Conservation (phyloP, 805 yeast genomes). For the Lipomyces chichibuensis region DNA sequence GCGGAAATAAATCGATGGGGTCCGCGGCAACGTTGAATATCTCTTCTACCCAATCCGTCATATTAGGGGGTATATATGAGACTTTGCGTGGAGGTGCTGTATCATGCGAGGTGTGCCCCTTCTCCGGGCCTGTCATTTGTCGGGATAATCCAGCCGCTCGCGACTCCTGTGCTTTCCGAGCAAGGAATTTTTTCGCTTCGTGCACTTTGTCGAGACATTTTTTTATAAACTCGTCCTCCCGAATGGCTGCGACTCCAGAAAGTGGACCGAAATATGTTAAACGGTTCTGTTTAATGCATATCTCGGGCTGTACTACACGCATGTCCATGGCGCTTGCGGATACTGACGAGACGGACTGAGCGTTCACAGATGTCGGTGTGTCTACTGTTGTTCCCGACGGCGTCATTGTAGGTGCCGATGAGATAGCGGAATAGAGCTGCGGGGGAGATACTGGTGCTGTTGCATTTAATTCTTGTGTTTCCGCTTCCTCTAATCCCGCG, state of each 20-base stretch:
- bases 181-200: conserved; percentile 11
- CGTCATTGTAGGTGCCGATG: neutral
- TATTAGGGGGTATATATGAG: conserved; percentile 13
- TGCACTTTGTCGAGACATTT: conserved; percentile 19
- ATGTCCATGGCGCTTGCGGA: conserved; percentile 18
- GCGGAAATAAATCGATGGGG: conserved; percentile 22
- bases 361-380: neutral
- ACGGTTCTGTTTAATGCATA: conserved; percentile 25
- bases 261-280: conserved; percentile 29
- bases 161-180: neutral
- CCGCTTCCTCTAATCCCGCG: neutral
- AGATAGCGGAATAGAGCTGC: neutral
- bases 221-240: conserved; percentile 24
- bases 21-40: conserved; percentile 20
- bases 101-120: conserved; percentile 18
- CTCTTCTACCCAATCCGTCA: conserved; percentile 12
- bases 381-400: neutral
- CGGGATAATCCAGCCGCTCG: neutral
- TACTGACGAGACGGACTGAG: neutral
- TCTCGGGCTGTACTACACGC: conserved; percentile 22
- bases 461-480: neutral
- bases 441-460: conserved; percentile 4
- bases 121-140: conserved; percentile 14
- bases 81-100: conserved; percentile 13
- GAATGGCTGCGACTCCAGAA: conserved; percentile 24